Evolutionary conservation across 2,329 filamentous ascomycete species (phyloP), one percentile per base, ranked within the genome.

Genomic region (Epichloe elymi): DNA sequence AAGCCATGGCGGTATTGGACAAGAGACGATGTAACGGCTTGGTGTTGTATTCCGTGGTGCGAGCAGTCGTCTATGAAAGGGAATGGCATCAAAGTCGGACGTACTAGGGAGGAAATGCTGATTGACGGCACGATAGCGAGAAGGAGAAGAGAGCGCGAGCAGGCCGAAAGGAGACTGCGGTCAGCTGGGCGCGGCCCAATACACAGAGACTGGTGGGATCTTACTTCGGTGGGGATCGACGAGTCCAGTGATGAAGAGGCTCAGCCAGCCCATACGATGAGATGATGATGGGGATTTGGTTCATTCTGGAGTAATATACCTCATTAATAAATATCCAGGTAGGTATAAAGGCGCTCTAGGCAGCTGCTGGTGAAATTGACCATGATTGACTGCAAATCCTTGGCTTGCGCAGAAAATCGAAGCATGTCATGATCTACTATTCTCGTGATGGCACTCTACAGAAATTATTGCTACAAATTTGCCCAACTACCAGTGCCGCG

Each of bases 1-100:
- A 80, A 79, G 61, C 86, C 86, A 0, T 90, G 85, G 85, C 57
- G 57, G 62, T 17, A 42, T 58, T 51, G 23, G 50, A 56, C 50
- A 51, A 58, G 48, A 33, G 43, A 48, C 26, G 43, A 42, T 38
- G 40, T 44, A 8, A 35, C 15, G 26, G 19, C 11, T 10, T 45
- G 12, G 20, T 44, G 51, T 7, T 46, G 39, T 35, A 15, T 36
- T 12, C 7, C 37, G 12, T 53, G 47, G 49, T 38, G 43, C 17
- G 41, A 37, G 12, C 33, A 42, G 10, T 46, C 48, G 14, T 36
- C 36, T 17, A 40, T 43, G 4, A 58, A 54, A 23, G 55, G 43
- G 41, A 50, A 49, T 1, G 51, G 56, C 33, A 55, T 55, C 40
- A 55, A 55, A 45, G 67, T 59, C 0, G 75, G 76, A 12, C 68